These are phyloP conservation scores for Castanea crenata DNA, from an alignment of 306 rosid genomes.

Conservation along the genomic window DNA sequence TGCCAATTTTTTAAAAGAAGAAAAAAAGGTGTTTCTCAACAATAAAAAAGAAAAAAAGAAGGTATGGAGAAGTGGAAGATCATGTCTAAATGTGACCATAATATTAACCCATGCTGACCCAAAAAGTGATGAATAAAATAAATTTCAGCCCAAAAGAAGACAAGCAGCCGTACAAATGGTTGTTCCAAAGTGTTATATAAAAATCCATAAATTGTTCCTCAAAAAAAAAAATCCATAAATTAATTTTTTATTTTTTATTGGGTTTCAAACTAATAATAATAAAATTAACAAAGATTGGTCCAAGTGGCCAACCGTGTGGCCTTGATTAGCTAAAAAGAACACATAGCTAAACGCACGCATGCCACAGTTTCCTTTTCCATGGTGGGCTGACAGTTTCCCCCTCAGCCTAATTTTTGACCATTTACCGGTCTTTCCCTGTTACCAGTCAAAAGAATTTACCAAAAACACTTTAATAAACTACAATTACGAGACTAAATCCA, in stretches of 20 bases:
- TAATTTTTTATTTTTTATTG: conserved; percentile 7
- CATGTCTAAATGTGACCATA: neutral
- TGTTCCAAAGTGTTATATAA: conserved; percentile 24
- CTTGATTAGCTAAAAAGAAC: conserved; percentile 44
- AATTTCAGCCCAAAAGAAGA: conserved; percentile 3
- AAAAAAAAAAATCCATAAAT: neutral
- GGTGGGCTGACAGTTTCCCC: conserved; percentile 2
- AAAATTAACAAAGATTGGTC: conserved; percentile 20
- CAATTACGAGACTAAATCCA: conserved; percentile 6
- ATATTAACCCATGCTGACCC: too few species aligned
- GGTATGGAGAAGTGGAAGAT: neutral
- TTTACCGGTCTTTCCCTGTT: neutral
- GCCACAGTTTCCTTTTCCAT: conserved; percentile 34
- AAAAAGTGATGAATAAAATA: neutral
- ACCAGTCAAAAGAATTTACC: neutral
- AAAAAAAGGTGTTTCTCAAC: too few species aligned
- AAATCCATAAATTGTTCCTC: neutral
- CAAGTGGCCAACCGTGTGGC: conserved; percentile 65
- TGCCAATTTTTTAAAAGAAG: too few species aligned
- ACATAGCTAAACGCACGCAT: conserved; percentile 21
- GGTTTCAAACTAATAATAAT: neutral
- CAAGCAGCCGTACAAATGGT: conserved; percentile 35
- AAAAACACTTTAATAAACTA: neutral
- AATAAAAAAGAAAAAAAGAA: too few species aligned
- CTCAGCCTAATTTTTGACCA: conserved; percentile 20